A percentile compares a stretch with the other conserved stretches of the same genome.
These are phyloP conservation scores for Chaetomiaceae sp. DNA, from an alignment of 2,329 filamentous ascomycete species.

Conservation along the genomic window DNA sequence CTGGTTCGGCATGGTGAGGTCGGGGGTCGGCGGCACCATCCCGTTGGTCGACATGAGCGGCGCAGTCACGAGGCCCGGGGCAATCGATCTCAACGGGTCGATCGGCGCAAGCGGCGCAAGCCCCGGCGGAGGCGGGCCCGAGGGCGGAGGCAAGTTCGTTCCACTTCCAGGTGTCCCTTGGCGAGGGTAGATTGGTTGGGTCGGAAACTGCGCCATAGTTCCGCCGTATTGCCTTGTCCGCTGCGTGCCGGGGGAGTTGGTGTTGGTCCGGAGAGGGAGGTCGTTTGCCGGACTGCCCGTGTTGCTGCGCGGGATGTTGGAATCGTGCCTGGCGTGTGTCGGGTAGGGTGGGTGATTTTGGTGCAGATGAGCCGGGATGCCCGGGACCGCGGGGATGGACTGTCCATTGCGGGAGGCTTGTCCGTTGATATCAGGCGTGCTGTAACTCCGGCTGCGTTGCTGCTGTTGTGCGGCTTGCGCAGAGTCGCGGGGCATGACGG, in stretches of 20 bases:
- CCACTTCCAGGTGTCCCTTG: conserved; percentile 35
- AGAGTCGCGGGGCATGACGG: conserved; percentile 54
- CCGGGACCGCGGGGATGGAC: conserved; percentile 61
- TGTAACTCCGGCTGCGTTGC: conserved; percentile 80
- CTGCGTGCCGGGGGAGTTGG: conserved; percentile 64
- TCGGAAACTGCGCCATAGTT: conserved; percentile 51
- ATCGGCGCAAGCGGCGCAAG: conserved; percentile 31
- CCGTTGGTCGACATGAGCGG: conserved; percentile 19
- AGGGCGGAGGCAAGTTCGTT: conserved; percentile 22
- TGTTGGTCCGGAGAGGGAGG: conserved; percentile 61
- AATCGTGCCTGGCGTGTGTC: conserved; percentile 46
- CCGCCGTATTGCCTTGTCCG: conserved; percentile 45
- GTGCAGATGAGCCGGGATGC: conserved; percentile 66
- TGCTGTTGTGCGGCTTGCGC: conserved; percentile 52
- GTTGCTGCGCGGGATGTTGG: conserved; percentile 68
- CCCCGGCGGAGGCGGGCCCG: conserved; percentile 31
- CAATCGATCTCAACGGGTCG: conserved; percentile 29
- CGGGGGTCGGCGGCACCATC: conserved; percentile 32
- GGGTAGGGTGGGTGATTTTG: conserved; percentile 56
- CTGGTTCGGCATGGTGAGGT: conserved; percentile 60
- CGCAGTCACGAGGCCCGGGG: conserved; percentile 35
- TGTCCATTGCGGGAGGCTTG: conserved; percentile 50
- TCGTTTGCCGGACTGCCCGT: conserved; percentile 70
- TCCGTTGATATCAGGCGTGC: conserved; percentile 87
- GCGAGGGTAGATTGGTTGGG: conserved; percentile 47